A percentile compares a stretch with the other conserved stretches of the same genome.
These are phyloP conservation scores for Solanum sitiens DNA, from an alignment of 257 asterid genomes.

Conservation along the genomic window DNA sequence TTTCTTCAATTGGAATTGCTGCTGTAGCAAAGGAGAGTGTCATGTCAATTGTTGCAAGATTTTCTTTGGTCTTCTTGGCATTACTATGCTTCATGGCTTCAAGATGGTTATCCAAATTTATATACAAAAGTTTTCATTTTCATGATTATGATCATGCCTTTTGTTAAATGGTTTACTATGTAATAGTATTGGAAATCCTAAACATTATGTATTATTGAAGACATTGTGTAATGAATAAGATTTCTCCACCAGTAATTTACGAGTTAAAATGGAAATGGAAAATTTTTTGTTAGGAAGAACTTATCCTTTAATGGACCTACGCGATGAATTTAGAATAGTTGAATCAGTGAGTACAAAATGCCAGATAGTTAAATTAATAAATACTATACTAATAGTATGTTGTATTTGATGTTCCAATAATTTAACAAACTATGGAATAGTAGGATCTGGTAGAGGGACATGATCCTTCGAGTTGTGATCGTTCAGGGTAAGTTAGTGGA, in stretches of 20 bases:
- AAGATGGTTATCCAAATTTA: conserved; percentile 63
- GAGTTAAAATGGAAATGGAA: no score
- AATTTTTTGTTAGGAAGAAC: no score
- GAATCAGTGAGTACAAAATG: no score
- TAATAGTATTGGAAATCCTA: neutral
- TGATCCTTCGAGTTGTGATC: no score
- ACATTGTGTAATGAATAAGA: neutral
- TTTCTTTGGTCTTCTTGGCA: conserved; percentile 30
- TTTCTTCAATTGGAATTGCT: conserved; percentile 39
- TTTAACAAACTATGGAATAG: no score
- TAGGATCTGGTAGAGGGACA: no score
- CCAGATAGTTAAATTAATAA: no score
- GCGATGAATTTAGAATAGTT: no score
- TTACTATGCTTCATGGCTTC: conserved; percentile 61
- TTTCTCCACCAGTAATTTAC: neutral
- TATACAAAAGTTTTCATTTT: conserved; percentile 64
- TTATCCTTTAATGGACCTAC: neutral
- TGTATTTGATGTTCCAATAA: no score
- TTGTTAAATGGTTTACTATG: neutral
- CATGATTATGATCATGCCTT: conserved; percentile 91
- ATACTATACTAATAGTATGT: no score
- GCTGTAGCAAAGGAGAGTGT: conserved; percentile 55
- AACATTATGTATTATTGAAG: neutral
- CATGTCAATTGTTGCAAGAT: conserved; percentile 30
- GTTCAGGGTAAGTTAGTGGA: no score